Percentiles rank a stretch among this genome's conserved stretches.
Conservation (phyloP, 2,329 filamentous ascomycete genomes). For the Aspergillus puulaauensis region DNA sequence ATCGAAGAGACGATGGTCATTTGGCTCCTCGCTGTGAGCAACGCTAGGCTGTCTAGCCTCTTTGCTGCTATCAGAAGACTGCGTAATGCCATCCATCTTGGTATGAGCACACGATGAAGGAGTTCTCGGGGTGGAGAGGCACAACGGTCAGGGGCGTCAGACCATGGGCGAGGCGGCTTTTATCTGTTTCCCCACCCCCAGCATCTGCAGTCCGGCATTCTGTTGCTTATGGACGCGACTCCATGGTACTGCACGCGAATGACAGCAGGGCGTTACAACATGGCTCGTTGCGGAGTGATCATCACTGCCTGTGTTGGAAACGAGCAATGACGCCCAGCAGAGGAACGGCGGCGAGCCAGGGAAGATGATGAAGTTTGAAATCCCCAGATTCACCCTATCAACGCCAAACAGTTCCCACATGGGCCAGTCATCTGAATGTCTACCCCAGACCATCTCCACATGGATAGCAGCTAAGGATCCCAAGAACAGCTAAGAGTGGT, state of each 20-base stretch:
- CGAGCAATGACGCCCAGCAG: not conserved
- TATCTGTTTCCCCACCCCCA: not conserved
- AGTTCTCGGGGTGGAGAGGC: not conserved
- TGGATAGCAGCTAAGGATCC: not conserved
- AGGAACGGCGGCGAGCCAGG: not conserved
- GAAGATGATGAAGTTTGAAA: not conserved
- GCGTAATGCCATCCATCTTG: not conserved
- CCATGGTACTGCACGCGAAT: not conserved
- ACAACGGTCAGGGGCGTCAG: not conserved
- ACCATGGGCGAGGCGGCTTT: not conserved
- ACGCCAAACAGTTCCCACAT: not conserved
- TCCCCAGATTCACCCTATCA: not conserved
- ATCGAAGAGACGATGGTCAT: conserved; percentile 20
- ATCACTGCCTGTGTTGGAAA: not conserved
- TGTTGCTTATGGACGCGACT: not conserved
- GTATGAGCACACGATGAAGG: not conserved
- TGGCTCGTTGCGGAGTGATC: not conserved
- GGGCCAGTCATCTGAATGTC: conserved; percentile 1
- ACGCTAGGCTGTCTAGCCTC: conserved; percentile 1
- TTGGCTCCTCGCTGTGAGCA: conserved; percentile 18
- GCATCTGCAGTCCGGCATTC: not conserved
- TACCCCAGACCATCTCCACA: not conserved
- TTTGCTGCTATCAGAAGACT: not conserved
- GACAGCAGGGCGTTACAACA: not conserved
- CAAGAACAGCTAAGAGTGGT: conserved; percentile 2